Base-by-base conservation (phyloP, 2,329 filamentous ascomycete genomes). In the Parastagonospora nodorum region DNA sequence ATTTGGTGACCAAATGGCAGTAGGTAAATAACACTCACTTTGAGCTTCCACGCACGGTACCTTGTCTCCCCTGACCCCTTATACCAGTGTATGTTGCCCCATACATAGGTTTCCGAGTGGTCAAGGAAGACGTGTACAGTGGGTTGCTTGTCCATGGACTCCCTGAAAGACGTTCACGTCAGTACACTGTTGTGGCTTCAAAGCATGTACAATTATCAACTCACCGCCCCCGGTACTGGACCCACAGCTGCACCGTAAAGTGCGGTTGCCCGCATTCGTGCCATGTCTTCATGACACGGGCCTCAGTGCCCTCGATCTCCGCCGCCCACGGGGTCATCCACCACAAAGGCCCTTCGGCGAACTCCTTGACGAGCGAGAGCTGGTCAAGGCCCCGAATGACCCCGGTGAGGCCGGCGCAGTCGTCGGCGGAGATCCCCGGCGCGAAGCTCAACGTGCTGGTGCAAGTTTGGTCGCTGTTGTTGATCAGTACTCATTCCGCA, bases 71-170 rank as follows among this genome's bases (percentile, higher is more conserved):
- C 28, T 16, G 8, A 5, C 37, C 8, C 10, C 32, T 24, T 43
- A 15, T 31, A 37, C 27, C 42, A 32, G 8, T 8, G 2, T 11
- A 24, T 2, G 1, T 31, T 24, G 3, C 7, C 11, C 2, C 6
- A 27, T 10, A 38, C 15, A 11, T 44, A 16, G 12, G 49, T 45
- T 16, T 63, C 55, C 8, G 41, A 54, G 10, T 37, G 33, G 12
- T 61, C 51, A 8, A 43, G 37, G 35, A 38, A 59, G 15, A 60
- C 31, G n/a, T 60, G 56, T 28, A 28, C 45, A 0, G 50, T 55
- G 3, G 28, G 42, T 9, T 33, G 8, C 37, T 16, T 28, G 8
- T 9, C 3, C 7, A 4, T 42, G 11, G 28, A 4, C 2, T 12
- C 19, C 28, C 12, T 19, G 4, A 10, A 15, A 14, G 14, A 14